Evolutionary conservation across 2,329 filamentous ascomycete species (phyloP).

Genomic region (Tolypocladium tundrense): DNA sequence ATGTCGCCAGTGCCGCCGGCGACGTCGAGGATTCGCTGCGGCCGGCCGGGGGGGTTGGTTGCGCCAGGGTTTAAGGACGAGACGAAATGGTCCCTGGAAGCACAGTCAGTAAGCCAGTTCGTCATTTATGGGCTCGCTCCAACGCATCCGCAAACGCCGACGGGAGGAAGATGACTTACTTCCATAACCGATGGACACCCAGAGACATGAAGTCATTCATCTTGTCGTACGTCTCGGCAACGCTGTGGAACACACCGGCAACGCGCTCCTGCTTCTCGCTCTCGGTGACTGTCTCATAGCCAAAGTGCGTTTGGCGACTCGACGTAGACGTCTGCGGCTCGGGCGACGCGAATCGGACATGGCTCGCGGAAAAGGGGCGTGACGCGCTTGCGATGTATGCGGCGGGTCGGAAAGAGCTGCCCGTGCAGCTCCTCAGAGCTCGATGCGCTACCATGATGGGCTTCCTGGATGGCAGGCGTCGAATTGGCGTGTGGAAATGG

Average conservation of each 20-base stretch:
- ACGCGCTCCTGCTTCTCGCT: slow-evolving; percentile 64
- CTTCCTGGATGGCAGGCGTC: not conserved
- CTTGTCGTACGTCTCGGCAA: slow-evolving; percentile 86
- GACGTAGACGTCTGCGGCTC: slow-evolving; percentile 15
- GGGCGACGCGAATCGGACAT: slow-evolving; percentile 11
- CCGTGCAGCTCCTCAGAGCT: slow-evolving; percentile 17
- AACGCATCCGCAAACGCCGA: too few relatives aligned
- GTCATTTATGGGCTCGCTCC: not conserved
- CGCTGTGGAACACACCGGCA: slow-evolving; percentile 84
- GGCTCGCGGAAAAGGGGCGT: slow-evolving; percentile 19
- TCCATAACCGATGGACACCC: slow-evolving; percentile 94
- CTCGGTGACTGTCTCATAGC: slow-evolving; percentile 76
- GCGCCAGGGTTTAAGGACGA: slow-evolving; percentile 78
- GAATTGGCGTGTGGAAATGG: not conserved
- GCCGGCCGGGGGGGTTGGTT: slow-evolving; percentile 28
- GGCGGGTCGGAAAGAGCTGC: slow-evolving; percentile 11
- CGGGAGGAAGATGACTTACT: slow-evolving; percentile 30
- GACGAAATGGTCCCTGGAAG: slow-evolving; percentile 72
- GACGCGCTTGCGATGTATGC: slow-evolving; percentile 4
- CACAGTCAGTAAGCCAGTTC: not conserved
- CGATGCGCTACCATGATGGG: slow-evolving; percentile 17
- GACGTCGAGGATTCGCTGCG: slow-evolving; percentile 80
- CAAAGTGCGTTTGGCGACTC: slow-evolving; percentile 73
- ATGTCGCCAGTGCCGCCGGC: slow-evolving; percentile 97
- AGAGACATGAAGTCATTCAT: slow-evolving; percentile 99